Percentiles rank a stretch among this genome's conserved stretches.
Conservation (phyloP, 73 alveolate species). For the Paramecium octaurelia region DNA sequence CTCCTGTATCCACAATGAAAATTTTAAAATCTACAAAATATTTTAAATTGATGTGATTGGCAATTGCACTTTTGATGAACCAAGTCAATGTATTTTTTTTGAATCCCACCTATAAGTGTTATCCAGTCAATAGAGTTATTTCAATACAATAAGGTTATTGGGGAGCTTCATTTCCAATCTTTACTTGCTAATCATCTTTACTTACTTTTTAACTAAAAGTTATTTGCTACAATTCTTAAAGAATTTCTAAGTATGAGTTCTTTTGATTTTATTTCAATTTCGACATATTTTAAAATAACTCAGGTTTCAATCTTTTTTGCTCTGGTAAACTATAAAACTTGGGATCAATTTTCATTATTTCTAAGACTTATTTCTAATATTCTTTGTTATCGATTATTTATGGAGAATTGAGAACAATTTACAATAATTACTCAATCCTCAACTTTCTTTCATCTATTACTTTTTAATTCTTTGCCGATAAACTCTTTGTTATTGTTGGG, state of each 20-base stretch:
- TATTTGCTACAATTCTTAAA: neutral
- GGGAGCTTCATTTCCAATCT: neutral
- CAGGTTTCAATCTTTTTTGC: neutral
- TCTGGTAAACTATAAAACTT: neutral
- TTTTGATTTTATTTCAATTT: neutral
- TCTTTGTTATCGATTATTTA: neutral
- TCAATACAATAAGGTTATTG: neutral
- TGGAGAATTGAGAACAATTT: conserved; percentile 20
- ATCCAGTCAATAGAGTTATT: neutral
- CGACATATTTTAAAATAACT: neutral
- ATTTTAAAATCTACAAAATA: neutral
- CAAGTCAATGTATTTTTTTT: neutral
- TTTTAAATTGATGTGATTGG: neutral
- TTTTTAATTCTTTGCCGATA: neutral
- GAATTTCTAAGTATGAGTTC: neutral
- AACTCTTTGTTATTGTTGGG: neutral
- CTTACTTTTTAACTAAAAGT: neutral
- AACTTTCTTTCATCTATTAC: neutral
- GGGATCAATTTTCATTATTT: neutral
- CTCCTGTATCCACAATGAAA: neutral
- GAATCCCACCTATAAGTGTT: neutral
- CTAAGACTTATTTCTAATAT: neutral
- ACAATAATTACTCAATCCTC: neutral
- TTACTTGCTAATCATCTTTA: neutral
- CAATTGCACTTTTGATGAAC: neutral